These are phyloP conservation scores for Glaciozyma martinii DNA, from an alignment of 768 basidiomycete genomes.

Conservation along the genomic window DNA sequence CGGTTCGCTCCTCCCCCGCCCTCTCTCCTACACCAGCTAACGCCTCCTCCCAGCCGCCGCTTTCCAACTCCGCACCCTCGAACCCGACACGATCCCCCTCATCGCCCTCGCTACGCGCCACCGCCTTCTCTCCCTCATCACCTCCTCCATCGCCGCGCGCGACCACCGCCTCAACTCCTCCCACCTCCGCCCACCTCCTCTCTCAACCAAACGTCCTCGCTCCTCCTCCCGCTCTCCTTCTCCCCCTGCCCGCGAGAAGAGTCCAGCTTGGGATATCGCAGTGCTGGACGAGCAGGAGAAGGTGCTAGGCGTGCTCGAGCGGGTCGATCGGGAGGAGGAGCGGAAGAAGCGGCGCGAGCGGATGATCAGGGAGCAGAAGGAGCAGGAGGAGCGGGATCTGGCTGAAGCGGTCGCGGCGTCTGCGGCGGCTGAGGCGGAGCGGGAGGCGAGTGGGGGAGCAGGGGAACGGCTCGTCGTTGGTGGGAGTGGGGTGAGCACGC, in stretches of 20 bases:
- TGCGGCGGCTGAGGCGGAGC: constrained; percentile 12
- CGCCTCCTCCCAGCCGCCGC: constrained; percentile 12
- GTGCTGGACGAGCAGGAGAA: constrained; percentile 72
- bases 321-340: constrained; percentile 75
- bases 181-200: constrained; percentile 38
- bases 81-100: constrained; percentile 36
- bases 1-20: constrained; percentile 21
- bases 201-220: constrained; percentile 19
- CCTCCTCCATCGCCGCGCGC: constrained; percentile 21
- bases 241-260: constrained; percentile 21
- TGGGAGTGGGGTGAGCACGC: constrained; percentile 1
- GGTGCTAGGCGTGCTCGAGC: constrained; percentile 65
- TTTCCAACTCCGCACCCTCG: constrained; percentile 38
- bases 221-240: too few relatives aligned
- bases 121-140: constrained; percentile 45
- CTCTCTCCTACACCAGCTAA: neutral
- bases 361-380: constrained; percentile 58
- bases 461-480: neutral
- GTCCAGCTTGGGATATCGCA: constrained; percentile 73
- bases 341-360: constrained; percentile 61
- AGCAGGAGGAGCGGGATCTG: constrained; percentile 40
- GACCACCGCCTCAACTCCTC: constrained; percentile 45
- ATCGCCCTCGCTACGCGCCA: constrained; percentile 32
- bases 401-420: constrained; percentile 36
- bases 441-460: neutral